phyloP scores from a whole-genome alignment of 768 basidiomycete species.

The Tulasnella sp. region DNA sequence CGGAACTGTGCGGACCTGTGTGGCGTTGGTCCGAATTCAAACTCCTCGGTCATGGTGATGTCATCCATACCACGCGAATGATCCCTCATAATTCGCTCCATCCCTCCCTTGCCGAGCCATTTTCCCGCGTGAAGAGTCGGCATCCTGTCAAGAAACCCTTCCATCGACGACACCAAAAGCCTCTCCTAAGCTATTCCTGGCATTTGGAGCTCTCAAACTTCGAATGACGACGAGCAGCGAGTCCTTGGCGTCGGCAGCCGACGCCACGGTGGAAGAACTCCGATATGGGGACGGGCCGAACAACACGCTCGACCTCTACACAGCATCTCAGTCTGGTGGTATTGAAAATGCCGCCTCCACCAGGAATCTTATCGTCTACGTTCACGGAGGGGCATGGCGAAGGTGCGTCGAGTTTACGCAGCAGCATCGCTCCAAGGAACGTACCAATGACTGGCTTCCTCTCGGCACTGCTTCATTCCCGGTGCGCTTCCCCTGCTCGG shows the following conservation, averaged over 20 bases:
- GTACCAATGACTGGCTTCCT: not conserved
- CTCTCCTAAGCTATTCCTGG: not conserved
- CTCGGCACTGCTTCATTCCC: not conserved
- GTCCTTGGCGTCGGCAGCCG: not conserved
- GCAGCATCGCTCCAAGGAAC: not conserved
- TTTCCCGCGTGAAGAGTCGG: not conserved
- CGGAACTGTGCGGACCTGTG: not conserved
- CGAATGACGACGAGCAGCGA: not conserved
- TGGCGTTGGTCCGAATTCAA: not conserved
- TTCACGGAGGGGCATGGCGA: conserved; percentile 82
- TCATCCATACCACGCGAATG: not conserved
- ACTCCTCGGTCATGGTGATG: not conserved
- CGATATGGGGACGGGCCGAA: conserved; percentile 19
- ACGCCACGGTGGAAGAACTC: conserved; percentile 8
- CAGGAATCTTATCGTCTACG: conserved; percentile 50
- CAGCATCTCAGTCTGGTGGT: conserved; percentile 22
- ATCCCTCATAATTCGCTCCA: not conserved
- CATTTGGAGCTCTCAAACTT: not conserved
- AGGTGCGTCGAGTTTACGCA: conserved; percentile 41
- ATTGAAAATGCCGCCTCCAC: not conserved
- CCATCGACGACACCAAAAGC: not conserved
- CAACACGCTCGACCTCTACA: conserved; percentile 51
- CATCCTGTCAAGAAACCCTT: not conserved
- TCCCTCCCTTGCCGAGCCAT: not conserved
- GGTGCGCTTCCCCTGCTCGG: not conserved